Evolutionary conservation across 1,284 basidiomycete genomes (phyloP), one percentile per base, ranked within the genome.

Genomic region (Pseudomicrostroma phylloplanum): DNA sequence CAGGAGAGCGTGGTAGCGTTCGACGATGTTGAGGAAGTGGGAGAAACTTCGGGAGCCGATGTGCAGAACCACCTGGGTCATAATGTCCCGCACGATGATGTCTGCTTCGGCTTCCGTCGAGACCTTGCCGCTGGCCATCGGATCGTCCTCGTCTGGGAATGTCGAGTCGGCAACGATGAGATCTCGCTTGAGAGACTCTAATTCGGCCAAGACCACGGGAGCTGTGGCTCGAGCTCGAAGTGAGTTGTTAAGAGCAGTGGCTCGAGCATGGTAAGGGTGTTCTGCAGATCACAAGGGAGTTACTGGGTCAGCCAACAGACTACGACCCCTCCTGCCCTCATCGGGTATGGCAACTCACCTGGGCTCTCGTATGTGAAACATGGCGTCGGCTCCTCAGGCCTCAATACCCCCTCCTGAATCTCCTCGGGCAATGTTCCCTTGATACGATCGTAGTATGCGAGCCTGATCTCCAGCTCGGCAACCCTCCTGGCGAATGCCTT

Each of bases 1-100:
- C 8, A 98, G 84, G 0, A 97, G 82, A 12, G 87, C 85, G n/a
- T 97, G 87, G 80, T 98, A 98, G 41, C 81, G 87, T 80, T 99
- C 96, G 66, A 97, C 91, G 7, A 93, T 92, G 79, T 98, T 98
- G 67, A 98, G 86, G 74, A 97, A 89, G 80, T 99, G 96, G 0
- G 93, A 97, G 83, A 99, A 97, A 1, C 92, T 96, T 19, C 94
- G 88, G 11, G 89, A 88, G 56, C 96, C 96, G 60, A 97, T 89
- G 73, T 89, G 86, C 7, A 97, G 84, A 1, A 98, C 84, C 12
- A 89, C 90, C 76, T 97, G 92, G 55, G 92, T 84, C n/a, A 89
- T 85, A 69, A 97, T 87, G 55, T 88, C 87, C 42, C 89, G 86
- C 51, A 89, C 82, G 55, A 88, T 80, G 1, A 83, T 77, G 67